phyloP scores from a whole-genome alignment of 108 stramenopile genomes.

The Skeletonema marinoi region DNA sequence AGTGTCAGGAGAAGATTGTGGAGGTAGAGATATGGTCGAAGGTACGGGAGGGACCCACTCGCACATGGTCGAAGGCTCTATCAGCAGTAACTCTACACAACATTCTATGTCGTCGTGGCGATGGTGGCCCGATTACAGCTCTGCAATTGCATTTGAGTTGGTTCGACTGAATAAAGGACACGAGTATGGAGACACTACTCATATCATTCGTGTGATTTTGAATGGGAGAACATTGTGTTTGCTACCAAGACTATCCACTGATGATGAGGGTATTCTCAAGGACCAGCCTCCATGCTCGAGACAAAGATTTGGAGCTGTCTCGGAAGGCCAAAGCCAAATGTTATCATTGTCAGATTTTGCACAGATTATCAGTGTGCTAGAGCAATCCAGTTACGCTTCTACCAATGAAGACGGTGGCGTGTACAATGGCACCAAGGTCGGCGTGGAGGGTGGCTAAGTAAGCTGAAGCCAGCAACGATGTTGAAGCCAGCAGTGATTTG shows the following conservation, averaged over 20 bases:
- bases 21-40: slow-evolving; percentile 33
- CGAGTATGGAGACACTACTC: slow-evolving; percentile 9
- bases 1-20: slow-evolving; percentile 45
- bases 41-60: slow-evolving; percentile 11
- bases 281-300: slow-evolving; percentile 26
- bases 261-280: slow-evolving; percentile 38
- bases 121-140: slow-evolving; percentile 54
- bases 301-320: slow-evolving; percentile 27
- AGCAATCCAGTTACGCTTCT: slow-evolving; percentile 4
- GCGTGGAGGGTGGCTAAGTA: background rate
- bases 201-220: slow-evolving; percentile 44
- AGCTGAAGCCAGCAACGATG: background rate
- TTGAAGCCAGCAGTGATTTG: background rate
- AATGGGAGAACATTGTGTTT: slow-evolving; percentile 44
- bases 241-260: slow-evolving; percentile 32
- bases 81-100: background rate
- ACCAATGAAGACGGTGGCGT: background rate
- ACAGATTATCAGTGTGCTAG: slow-evolving; percentile 33
- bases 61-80: slow-evolving; percentile 2
- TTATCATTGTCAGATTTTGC: slow-evolving; percentile 41
- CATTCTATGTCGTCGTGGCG: slow-evolving; percentile 24
- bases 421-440: background rate
- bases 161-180: slow-evolving; percentile 24
- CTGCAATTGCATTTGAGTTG: slow-evolving; percentile 50
- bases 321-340: slow-evolving; percentile 26